These are phyloP conservation scores for Pneumocystis jirovecii DNA, from an alignment of 1,139 yeast genomes.

Conservation along the genomic window DNA sequence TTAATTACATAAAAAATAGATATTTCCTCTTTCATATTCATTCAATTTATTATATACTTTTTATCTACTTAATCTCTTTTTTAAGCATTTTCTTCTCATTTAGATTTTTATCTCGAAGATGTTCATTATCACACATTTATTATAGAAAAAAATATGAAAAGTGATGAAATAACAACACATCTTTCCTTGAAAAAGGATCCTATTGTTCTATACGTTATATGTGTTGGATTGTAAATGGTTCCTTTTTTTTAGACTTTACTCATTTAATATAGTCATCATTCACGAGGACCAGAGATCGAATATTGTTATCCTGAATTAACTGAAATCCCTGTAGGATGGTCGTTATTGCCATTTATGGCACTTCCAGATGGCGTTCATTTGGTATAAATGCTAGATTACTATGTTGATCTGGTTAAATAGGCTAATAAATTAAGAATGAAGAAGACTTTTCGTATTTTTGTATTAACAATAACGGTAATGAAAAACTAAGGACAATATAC, in stretches of 20 bases:
- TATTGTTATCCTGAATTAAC: constrained; percentile 38
- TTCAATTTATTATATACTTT: background rate
- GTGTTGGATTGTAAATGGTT: background rate
- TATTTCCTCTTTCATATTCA: background rate
- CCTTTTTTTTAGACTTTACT: background rate
- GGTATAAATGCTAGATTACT: constrained; percentile 12
- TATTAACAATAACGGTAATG: constrained; percentile 24
- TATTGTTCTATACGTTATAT: background rate
- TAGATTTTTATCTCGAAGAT: background rate
- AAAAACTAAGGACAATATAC: constrained; percentile 64
- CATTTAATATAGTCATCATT: constrained; percentile 40
- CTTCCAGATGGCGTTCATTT: constrained; percentile 90
- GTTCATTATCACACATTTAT: background rate
- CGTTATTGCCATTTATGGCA: constrained; percentile 85
- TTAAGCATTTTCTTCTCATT: background rate
- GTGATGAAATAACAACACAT: background rate
- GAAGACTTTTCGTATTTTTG: constrained; percentile 90
- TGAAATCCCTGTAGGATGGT: constrained; percentile 59
- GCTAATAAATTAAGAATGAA: constrained; percentile 34
- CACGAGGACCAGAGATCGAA: constrained; percentile 89
- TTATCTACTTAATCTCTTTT: background rate
- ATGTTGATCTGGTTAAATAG: background rate
- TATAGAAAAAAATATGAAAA: background rate
- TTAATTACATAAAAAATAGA: background rate
- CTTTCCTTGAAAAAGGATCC: background rate